phyloP scores from a whole-genome alignment of 1,284 basidiomycete species.

The Inonotus obliquus region DNA sequence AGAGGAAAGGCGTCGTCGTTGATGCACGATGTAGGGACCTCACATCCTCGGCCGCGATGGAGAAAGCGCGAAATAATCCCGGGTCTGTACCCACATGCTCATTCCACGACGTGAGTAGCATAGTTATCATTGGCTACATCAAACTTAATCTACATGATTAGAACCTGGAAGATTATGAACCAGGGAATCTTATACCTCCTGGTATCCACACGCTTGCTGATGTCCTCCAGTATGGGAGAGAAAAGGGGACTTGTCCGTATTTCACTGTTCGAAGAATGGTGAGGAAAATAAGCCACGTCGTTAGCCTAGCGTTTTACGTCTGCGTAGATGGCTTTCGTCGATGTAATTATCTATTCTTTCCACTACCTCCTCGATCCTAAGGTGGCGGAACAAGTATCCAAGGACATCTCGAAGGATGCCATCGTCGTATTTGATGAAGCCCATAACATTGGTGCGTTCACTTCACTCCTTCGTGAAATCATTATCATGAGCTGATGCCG shows the following conservation, averaged over 20 bases:
- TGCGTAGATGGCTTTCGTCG: conserved; percentile 86
- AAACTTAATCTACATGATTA: conserved; percentile 30
- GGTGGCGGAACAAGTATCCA: conserved; percentile 98
- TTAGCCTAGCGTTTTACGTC: not conserved
- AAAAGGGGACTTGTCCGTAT: conserved; percentile 91
- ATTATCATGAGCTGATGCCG: not conserved
- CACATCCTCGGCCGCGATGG: conserved; percentile 82
- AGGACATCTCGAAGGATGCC: conserved; percentile 94
- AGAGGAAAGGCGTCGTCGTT: conserved; percentile 97
- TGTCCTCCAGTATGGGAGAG: conserved; percentile 83
- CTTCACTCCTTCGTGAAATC: conserved; percentile 3
- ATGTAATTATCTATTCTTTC: conserved; percentile 98
- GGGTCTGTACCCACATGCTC: conserved; percentile 91
- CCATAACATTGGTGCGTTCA: conserved; percentile 86
- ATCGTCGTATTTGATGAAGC: conserved; percentile 99
- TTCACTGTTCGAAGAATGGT: conserved; percentile 97
- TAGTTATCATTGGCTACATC: not conserved
- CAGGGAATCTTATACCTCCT: conserved; percentile 79
- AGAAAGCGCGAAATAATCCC: conserved; percentile 84
- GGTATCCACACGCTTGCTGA: conserved; percentile 97
- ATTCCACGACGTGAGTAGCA: conserved; percentile 83
- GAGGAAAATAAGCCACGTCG: conserved; percentile 24
- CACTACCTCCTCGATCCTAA: conserved; percentile 99
- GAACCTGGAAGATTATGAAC: conserved; percentile 76
- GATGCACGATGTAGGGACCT: conserved; percentile 97